Base-by-base conservation (phyloP, 805 yeast genomes). In the Soucietia sequanensis region DNA sequence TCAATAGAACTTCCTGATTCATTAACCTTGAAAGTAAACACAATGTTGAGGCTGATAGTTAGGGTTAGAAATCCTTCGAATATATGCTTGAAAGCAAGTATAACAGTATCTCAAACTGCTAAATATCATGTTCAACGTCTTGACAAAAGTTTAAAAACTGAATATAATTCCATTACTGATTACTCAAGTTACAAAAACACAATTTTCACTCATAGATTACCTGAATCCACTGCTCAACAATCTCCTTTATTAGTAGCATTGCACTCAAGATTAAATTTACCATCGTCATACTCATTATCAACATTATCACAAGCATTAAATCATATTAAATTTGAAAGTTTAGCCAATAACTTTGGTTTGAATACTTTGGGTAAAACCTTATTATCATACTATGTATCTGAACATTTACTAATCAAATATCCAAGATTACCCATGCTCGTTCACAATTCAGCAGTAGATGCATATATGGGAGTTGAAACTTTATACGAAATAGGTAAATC, bases 341-440 rank as follows among this genome's bases (percentile, higher is more conserved):
- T 70, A 41, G 83, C 80, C 12, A 84, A 85, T 60, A 91, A 93
- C 58, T 71, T 71, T 38, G 93, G 95, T 4, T 72, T 91, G 53
- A 76, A 84, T 38, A 75, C 78, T n/a, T 80, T 91, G 53, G 99
- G 99, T 33, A 78, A 81, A 50, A 79, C 81, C 40, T 64, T 93
- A 31, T 65, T 93, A 41, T 76, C 81, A 9, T 87, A 80, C 58
- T 83, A 86, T 51, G 83, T 80, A 4, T 72, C 84, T 14, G 95
- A 88, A 58, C 66, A 84, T 47, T 67, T 91, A 39, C 65, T 88
- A 48, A 61, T 80, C 33, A 78, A 75, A 45, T 89, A 89, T 58
- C 99, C 99, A 35, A 78, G 99, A 56, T 71, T 93, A 33, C 99
- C 99, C 12, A 73, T 83, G 42, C 75, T 79, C 6, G 82, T 90